Percentiles rank a stretch among this genome's conserved stretches.
Conservation (phyloP, 2,329 filamentous ascomycete species). For the Colletotrichum eremochloae region DNA sequence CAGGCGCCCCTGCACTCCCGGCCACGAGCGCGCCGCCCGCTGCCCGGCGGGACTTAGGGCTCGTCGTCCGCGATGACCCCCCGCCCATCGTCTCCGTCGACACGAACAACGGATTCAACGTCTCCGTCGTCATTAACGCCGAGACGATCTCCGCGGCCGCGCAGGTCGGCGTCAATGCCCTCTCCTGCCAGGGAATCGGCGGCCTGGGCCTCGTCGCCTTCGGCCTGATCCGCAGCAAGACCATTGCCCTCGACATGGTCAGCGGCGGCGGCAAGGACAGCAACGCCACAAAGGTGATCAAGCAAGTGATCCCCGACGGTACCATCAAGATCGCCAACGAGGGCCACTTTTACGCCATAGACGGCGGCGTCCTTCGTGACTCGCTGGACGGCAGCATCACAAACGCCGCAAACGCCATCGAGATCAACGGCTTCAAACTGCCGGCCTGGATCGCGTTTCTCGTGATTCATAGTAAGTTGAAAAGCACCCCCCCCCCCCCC, state of each 20-base stretch:
- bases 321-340: slow-evolving; percentile 46
- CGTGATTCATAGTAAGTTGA: slow-evolving; percentile 46
- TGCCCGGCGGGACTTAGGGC: slow-evolving; percentile 11
- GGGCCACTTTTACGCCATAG: slow-evolving; percentile 48
- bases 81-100: slow-evolving; percentile 36
- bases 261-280: slow-evolving; percentile 1
- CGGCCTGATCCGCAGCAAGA: slow-evolving; percentile 47
- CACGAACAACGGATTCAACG: slow-evolving; percentile 43
- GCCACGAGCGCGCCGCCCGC: slow-evolving; percentile 12
- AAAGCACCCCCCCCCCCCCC: background rate
- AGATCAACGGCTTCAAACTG: slow-evolving; percentile 43
- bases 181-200: slow-evolving; percentile 52
- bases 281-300: slow-evolving; percentile 39
- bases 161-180: slow-evolving; percentile 48
- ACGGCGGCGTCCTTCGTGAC: slow-evolving; percentile 45
- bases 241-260: slow-evolving; percentile 40
- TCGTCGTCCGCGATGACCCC: slow-evolving; percentile 31
- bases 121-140: slow-evolving; percentile 48
- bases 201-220: slow-evolving; percentile 48
- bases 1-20: background rate
- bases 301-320: slow-evolving; percentile 47
- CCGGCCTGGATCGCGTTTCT: slow-evolving; percentile 43
- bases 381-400: slow-evolving; percentile 42
- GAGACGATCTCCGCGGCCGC: slow-evolving; percentile 48
- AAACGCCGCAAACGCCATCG: slow-evolving; percentile 43